Conservation (phyloP, 2,329 filamentous ascomycete species). For the Fusarium sp. region DNA sequence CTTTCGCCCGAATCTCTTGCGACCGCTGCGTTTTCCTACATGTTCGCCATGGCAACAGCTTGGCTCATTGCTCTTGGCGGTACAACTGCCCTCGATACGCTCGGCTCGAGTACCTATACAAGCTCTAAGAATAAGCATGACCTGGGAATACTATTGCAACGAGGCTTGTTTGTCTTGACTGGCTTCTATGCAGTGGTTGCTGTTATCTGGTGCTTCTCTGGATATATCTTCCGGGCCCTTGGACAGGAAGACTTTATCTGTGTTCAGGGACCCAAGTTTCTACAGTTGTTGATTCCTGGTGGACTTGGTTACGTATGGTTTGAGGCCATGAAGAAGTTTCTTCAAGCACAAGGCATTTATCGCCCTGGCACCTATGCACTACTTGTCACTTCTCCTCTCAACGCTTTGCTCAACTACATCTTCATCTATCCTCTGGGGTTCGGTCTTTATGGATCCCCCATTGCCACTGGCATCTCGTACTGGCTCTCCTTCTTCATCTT, state of each 20-base stretch:
- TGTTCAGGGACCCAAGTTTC: slow-evolving; percentile 75
- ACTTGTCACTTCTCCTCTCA: slow-evolving; percentile 83
- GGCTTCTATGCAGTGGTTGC: slow-evolving; percentile 79
- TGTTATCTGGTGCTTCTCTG: slow-evolving; percentile 78
- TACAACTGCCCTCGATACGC: slow-evolving; percentile 85
- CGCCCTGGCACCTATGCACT: slow-evolving; percentile 84
- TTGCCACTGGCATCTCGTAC: slow-evolving; percentile 87
- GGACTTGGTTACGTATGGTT: slow-evolving; percentile 90
- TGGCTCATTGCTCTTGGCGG: slow-evolving; percentile 90
- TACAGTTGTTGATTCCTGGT: slow-evolving; percentile 79
- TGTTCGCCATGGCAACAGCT: slow-evolving; percentile 91
- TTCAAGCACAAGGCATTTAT: slow-evolving; percentile 92
- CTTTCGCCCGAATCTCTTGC: slow-evolving; percentile 83
- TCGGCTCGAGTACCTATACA: slow-evolving; percentile 85
- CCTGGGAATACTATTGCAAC: slow-evolving; percentile 81
- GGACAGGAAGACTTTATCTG: slow-evolving; percentile 85
- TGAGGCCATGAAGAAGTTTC: slow-evolving; percentile 84
- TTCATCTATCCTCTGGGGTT: slow-evolving; percentile 78
- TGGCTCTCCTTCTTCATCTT: slow-evolving; percentile 85
- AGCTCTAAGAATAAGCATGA: slow-evolving; percentile 82
- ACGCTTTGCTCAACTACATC: slow-evolving; percentile 81
- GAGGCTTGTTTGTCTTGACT: slow-evolving; percentile 77
- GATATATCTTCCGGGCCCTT: slow-evolving; percentile 76
- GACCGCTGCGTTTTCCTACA: slow-evolving; percentile 87
- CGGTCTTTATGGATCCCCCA: slow-evolving; percentile 80